Evolutionary conservation across 768 basidiomycete genomes (phyloP).

Genomic region (Lactifluus pinguis): DNA sequence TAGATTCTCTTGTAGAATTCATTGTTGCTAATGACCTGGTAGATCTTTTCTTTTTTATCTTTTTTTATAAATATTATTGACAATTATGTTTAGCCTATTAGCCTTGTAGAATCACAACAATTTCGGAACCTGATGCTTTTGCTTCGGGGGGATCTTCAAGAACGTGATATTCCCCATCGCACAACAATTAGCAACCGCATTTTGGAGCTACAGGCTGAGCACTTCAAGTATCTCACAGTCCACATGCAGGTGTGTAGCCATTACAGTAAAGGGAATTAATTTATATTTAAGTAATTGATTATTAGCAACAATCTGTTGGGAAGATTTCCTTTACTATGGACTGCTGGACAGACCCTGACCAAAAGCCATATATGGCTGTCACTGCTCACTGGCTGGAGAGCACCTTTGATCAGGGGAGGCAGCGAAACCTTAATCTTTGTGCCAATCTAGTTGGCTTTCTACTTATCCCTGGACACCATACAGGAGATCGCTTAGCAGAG

Average conservation of each 20-base stretch:
- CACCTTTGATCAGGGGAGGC: no score
- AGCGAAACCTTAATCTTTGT: background rate
- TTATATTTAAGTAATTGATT: background rate
- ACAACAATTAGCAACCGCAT: background rate
- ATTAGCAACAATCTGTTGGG: background rate
- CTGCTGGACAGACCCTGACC: background rate
- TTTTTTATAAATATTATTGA: background rate
- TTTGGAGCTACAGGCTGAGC: background rate
- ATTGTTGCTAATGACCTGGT: background rate
- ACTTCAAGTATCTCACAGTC: background rate
- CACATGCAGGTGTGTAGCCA: background rate
- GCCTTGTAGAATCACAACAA: background rate
- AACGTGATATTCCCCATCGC: background rate
- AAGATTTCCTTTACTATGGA: conserved; percentile 1
- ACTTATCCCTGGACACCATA: background rate
- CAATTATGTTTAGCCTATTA: background rate
- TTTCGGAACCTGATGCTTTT: background rate
- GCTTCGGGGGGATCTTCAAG: background rate
- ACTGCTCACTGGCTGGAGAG: background rate
- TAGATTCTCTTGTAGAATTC: background rate
- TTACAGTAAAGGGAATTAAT: no score
- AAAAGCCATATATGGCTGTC: background rate
- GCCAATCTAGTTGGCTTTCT: background rate
- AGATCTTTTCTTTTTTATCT: background rate
- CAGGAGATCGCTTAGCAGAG: background rate